Conservation (phyloP, 345 rosid species). For the Populus alba region DNA sequence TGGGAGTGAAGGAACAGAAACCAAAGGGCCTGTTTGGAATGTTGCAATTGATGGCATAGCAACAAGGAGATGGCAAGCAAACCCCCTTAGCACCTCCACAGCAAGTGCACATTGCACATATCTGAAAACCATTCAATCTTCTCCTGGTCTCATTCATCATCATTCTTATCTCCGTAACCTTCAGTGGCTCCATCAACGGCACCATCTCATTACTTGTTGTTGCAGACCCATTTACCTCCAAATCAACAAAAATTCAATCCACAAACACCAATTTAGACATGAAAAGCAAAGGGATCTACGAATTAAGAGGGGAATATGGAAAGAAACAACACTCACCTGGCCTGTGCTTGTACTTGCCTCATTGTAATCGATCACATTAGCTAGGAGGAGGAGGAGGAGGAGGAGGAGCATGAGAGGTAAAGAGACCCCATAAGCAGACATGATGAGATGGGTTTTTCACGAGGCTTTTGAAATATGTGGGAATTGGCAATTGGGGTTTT, state of each 20-base stretch:
- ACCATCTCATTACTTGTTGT: constrained; percentile 39
- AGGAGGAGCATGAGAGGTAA: constrained; percentile 27
- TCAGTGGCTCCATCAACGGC: constrained; percentile 39
- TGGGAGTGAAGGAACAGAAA: constrained; percentile 95
- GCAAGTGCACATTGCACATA: constrained; percentile 93
- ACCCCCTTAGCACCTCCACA: constrained; percentile 82
- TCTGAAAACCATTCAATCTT: constrained; percentile 75
- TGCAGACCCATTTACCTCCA: constrained; percentile 50
- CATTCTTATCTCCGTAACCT: constrained; percentile 55
- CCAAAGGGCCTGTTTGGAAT: constrained; percentile 96
- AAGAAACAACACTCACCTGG: constrained; percentile 40
- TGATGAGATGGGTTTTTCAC: constrained; percentile 2
- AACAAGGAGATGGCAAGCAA: constrained; percentile 89
- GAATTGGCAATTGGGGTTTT: constrained; percentile 6
- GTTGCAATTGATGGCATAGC: constrained; percentile 96
- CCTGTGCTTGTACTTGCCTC: constrained; percentile 21
- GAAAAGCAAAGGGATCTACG: constrained; percentile 30
- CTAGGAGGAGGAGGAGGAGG: constrained; percentile 23
- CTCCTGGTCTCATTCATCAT: constrained; percentile 78
- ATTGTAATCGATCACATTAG: constrained; percentile 29
- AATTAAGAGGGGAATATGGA: not conserved
- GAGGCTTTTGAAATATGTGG: not conserved
- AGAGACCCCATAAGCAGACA: constrained; percentile 32
- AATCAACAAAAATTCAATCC: constrained; percentile 25
- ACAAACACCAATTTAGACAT: constrained; percentile 15